These are phyloP conservation scores for Xylaria sp. DNA, from an alignment of 2,329 filamentous ascomycete genomes.

Conservation along the genomic window DNA sequence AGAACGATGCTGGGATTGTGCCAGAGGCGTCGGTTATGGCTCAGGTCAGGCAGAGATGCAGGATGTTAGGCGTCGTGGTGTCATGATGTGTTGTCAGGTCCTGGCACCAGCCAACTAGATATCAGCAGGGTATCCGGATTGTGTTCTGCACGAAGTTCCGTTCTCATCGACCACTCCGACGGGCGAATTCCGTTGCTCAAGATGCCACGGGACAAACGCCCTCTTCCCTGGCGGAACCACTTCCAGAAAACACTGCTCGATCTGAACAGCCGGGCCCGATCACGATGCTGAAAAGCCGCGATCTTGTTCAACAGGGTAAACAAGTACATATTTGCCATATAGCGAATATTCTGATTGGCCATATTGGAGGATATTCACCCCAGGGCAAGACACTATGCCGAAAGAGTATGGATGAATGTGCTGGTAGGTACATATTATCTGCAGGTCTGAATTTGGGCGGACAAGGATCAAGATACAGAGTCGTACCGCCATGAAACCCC, in stretches of 20 bases:
- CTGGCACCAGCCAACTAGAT: constrained; percentile 23
- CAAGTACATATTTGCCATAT: constrained; percentile 20
- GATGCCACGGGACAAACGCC: constrained; percentile 10
- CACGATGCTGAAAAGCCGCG: background rate
- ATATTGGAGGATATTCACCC: constrained; percentile 25
- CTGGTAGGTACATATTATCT: constrained; percentile 10
- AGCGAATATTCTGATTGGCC: constrained; percentile 34
- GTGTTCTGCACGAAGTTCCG: constrained; percentile 11
- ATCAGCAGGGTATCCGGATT: constrained; percentile 11
- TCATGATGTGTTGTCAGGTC: constrained; percentile 49
- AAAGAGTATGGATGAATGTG: constrained; percentile 5
- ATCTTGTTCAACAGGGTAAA: background rate
- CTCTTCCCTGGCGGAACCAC: background rate
- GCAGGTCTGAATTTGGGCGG: constrained; percentile 10
- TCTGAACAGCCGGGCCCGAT: background rate
- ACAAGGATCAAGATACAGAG: constrained; percentile 7
- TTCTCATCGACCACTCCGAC: constrained; percentile 8
- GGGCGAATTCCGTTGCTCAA: background rate
- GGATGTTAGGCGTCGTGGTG: constrained; percentile 39
- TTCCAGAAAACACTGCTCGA: background rate
- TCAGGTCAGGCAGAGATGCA: constrained; percentile 45
- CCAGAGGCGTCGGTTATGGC: constrained; percentile 27
- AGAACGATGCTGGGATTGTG: constrained; percentile 26
- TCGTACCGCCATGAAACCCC: constrained; percentile 12
- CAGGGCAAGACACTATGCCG: constrained; percentile 1